Evolutionary conservation across 1,284 basidiomycete genomes (phyloP), one percentile per base, ranked within the genome.

Genomic region (Neonothopanus nambi): DNA sequence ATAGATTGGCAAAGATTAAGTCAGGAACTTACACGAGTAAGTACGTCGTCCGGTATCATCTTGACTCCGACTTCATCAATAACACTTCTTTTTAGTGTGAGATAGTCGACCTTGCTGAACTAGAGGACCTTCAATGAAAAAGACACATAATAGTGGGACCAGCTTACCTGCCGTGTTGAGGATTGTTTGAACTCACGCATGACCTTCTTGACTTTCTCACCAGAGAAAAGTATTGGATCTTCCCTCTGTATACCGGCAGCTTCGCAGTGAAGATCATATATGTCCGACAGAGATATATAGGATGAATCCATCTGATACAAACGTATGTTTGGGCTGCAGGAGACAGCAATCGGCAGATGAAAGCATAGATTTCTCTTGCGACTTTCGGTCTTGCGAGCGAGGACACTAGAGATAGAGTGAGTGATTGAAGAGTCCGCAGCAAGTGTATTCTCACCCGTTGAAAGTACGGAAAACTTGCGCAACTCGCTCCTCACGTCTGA

Each of bases 401-500:
- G 76, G 17, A 91, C 88, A 38, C 95, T 96, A 61, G 15, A 54
- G 51, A n/a, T n/a, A n/a, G n/a, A n/a, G 44, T 23, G 48, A 30
- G 38, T 24, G 53, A 50, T 63, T 26, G 65, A 56, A 48, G 17
- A 52, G 13, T 26, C 4, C 9, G 28, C 24, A 41, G 39, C 53
- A 17, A 50, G 55, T 15, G 2, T 44, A 18, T 24, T 67, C 83
- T 51, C 61, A 94, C 93, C 87, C 85, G 67, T 98, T 98, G 72
- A 98, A 91, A 59, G 92, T 91, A 20, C 96, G 83, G 73, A 97
- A 89, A 33, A 98, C 74, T 67, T 98, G 95, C 70, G 93, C 90
- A 45, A 95, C 86, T 47, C 93, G 81, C 66, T 99, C 97, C 72
- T 99, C 97, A 24, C 97, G 82, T 33, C 96, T 87, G 63, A 89